Evolutionary conservation across 306 rosid species (phyloP).

Genomic region (Arachis stenosperma): DNA sequence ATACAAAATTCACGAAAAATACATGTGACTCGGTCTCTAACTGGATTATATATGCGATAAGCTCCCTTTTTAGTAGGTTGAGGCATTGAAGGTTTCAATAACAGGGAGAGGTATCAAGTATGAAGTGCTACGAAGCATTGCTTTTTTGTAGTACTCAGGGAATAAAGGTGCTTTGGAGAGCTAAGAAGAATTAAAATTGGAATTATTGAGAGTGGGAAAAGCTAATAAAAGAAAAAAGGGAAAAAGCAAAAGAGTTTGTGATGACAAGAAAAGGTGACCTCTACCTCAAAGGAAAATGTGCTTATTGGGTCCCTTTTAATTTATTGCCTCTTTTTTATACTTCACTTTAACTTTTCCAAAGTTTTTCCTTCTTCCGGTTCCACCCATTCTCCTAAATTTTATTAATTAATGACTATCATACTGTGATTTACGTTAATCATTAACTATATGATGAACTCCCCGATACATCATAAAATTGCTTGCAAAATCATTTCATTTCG

Average conservation of each 20-base stretch:
- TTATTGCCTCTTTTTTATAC: not conserved
- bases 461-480: not conserved
- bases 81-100: conserved; percentile 23
- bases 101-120: conserved; percentile 1
- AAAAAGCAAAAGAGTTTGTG: conserved; percentile 22
- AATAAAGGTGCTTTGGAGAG: conserved; percentile 51
- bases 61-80: not conserved
- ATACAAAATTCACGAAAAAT: too few relatives aligned
- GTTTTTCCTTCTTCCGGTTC: not conserved
- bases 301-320: conserved; percentile 7
- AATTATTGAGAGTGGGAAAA: conserved; percentile 46
- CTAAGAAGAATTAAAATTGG: conserved; percentile 6
- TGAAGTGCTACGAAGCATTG: not conserved
- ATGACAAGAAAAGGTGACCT: conserved; percentile 20
- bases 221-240: not conserved
- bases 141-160: conserved; percentile 47
- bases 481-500: too few relatives aligned
- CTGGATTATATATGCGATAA: too few relatives aligned
- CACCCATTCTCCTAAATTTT: not conserved
- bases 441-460: too few relatives aligned
- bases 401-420: not conserved
- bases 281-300: conserved; percentile 26
- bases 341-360: not conserved
- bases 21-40: too few relatives aligned
- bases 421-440: not conserved